A percentile compares a stretch with the other conserved stretches of the same genome.
Conservation (phyloP, 2,329 filamentous ascomycete genomes). For the Cladophialophora exuberans region DNA sequence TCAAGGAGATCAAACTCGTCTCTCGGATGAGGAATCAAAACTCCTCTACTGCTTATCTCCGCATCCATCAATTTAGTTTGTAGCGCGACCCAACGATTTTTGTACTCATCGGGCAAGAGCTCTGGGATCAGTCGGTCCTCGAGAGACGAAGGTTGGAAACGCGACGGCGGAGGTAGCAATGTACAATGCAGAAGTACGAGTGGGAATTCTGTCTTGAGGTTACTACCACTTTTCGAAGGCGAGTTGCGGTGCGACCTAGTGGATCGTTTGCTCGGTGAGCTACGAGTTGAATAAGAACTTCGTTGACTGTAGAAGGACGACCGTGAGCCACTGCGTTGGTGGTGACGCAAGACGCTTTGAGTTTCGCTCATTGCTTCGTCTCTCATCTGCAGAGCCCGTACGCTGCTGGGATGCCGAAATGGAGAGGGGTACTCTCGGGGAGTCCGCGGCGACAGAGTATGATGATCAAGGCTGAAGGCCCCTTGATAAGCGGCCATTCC, state of each 20-base stretch:
- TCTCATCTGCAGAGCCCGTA: constrained; percentile 48
- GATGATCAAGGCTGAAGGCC: background rate
- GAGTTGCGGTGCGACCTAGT: constrained; percentile 20
- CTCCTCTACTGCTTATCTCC: constrained; percentile 59
- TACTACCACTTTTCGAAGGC: constrained; percentile 35
- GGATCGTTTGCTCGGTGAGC: constrained; percentile 30
- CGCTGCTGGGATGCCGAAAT: constrained; percentile 51
- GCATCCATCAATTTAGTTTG: constrained; percentile 58
- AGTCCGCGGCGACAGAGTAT: constrained; percentile 8
- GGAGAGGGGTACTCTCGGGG: constrained; percentile 38
- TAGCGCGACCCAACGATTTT: constrained; percentile 54
- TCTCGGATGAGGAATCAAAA: constrained; percentile 65
- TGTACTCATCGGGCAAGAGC: constrained; percentile 52
- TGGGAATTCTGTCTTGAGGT: constrained; percentile 53
- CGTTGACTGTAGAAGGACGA: constrained; percentile 29
- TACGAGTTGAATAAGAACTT: constrained; percentile 27
- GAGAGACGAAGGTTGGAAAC: constrained; percentile 45
- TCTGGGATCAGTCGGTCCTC: constrained; percentile 52
- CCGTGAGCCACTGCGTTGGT: constrained; percentile 25
- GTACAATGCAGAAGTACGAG: constrained; percentile 65
- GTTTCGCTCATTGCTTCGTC: constrained; percentile 44
- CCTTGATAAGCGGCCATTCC: background rate
- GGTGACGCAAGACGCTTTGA: constrained; percentile 42
- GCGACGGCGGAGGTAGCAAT: constrained; percentile 57
- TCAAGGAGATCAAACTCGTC: constrained; percentile 66